Conservation (phyloP, 1,284 basidiomycete genomes). For the Stygiomarasmius scandens region DNA sequence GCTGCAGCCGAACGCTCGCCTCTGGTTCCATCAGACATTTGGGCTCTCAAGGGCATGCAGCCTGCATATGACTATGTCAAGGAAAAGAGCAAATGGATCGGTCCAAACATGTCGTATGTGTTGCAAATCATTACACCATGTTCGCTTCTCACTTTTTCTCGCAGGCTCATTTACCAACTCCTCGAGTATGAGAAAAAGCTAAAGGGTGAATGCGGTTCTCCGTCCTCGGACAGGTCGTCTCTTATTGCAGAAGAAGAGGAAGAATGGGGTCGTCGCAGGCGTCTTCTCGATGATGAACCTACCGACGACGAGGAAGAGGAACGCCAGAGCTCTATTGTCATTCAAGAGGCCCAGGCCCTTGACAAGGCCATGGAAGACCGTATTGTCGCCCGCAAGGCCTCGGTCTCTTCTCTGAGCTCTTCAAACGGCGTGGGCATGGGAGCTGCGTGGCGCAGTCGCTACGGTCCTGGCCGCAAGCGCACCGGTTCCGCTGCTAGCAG, state of each 20-base stretch:
- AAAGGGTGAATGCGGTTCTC: conserved; percentile 51
- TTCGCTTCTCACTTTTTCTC: conserved; percentile 12
- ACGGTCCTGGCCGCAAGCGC: conserved; percentile 60
- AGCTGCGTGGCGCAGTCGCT: conserved; percentile 63
- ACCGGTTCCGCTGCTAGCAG: conserved; percentile 73
- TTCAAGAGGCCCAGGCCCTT: conserved; percentile 73
- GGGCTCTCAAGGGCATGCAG: conserved; percentile 88
- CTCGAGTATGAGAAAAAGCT: conserved; percentile 91
- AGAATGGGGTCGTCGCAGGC: conserved; percentile 80
- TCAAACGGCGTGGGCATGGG: conserved; percentile 67
- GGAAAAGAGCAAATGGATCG: conserved; percentile 84
- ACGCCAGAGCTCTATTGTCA: conserved; percentile 58
- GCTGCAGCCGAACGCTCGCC: conserved; percentile 78
- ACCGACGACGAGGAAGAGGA: conserved; percentile 55
- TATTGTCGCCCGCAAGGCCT: conserved; percentile 69
- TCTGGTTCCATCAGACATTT: conserved; percentile 70
- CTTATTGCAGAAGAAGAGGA: conserved; percentile 69
- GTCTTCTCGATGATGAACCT: conserved; percentile 59
- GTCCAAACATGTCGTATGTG: conserved; percentile 95
- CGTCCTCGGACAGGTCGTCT: conserved; percentile 56
- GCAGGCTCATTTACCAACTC: conserved; percentile 93
- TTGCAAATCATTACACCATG: conserved; percentile 18
- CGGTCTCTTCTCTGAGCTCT: conserved; percentile 57
- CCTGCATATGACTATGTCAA: conserved; percentile 92
- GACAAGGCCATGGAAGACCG: conserved; percentile 86